Evolutionary conservation across 495 filamentous ascomycete species (phyloP).

Genomic region (Talaromyces thailandensis): DNA sequence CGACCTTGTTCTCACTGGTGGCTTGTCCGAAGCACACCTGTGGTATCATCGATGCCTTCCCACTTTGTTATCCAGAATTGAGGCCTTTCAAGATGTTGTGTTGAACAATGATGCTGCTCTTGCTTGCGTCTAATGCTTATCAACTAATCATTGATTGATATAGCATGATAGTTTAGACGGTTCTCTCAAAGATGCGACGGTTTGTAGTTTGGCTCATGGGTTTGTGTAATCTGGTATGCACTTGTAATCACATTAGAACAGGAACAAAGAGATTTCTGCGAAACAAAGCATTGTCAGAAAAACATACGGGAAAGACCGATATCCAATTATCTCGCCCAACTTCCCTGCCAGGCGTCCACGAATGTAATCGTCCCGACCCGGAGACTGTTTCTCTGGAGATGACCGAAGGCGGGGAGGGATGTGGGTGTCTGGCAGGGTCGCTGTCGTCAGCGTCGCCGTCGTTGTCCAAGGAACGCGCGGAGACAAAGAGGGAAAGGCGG

Average conservation of each 20-base stretch:
- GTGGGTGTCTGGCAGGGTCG: constrained; percentile 5
- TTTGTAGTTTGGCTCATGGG: neutral
- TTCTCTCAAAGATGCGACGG: neutral
- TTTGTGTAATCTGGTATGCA: neutral
- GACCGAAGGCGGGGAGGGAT: neutral
- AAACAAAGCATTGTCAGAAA: neutral
- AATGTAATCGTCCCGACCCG: neutral
- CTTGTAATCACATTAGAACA: neutral
- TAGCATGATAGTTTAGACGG: neutral
- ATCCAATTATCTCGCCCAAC: neutral
- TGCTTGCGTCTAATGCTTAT: neutral
- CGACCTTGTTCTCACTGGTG: neutral
- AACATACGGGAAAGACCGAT: neutral
- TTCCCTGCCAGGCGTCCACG: constrained; percentile 7
- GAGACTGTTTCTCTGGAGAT: neutral
- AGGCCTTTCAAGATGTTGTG: neutral
- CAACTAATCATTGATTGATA: neutral
- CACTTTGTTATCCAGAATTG: neutral
- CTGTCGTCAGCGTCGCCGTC: neutral
- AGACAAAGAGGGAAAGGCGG: neutral
- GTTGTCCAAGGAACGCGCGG: constrained; percentile 2
- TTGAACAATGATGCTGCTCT: neutral
- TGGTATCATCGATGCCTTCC: neutral
- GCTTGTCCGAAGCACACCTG: neutral
- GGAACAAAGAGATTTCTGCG: neutral